Evolutionary conservation across 306 rosid genomes (phyloP).

Genomic region (Comarum palustre): DNA sequence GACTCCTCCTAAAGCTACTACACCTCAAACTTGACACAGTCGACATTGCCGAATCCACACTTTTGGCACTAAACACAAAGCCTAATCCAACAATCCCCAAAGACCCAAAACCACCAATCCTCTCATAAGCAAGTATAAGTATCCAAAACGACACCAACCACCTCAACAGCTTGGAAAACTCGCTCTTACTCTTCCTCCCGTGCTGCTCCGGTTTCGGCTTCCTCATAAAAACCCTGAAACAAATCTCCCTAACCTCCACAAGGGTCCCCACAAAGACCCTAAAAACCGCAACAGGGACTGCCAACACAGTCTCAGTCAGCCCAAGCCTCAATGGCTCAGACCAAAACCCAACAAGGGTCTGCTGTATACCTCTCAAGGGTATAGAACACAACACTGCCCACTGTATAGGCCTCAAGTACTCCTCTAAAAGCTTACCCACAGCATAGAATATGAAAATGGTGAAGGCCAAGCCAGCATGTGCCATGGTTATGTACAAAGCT

Average conservation of each 20-base stretch:
- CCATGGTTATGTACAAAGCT: conserved; percentile 90
- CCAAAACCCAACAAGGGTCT: conserved; percentile 73
- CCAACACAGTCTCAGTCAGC: conserved; percentile 79
- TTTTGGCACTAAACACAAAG: conserved; percentile 59
- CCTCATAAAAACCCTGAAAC: conserved; percentile 40
- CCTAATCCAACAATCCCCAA: conserved; percentile 56
- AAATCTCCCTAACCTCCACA: conserved; percentile 62
- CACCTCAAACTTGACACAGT: conserved; percentile 64
- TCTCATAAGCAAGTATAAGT: conserved; percentile 68
- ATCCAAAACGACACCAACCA: conserved; percentile 78
- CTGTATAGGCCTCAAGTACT: conserved; percentile 71
- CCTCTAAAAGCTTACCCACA: conserved; percentile 66
- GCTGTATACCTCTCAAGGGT: conserved; percentile 77
- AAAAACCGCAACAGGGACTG: conserved; percentile 67
- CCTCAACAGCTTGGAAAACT: conserved; percentile 64
- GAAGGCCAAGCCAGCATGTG: conserved; percentile 81
- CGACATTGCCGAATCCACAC: conserved; percentile 74
- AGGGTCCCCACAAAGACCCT: conserved; percentile 72
- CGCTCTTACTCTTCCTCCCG: conserved; percentile 37
- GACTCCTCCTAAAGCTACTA: conserved; percentile 61
- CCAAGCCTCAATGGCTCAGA: conserved; percentile 64
- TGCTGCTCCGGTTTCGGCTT: conserved; percentile 42
- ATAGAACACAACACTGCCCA: conserved; percentile 94
- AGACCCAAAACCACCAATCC: conserved; percentile 58
- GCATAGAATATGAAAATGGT: conserved; percentile 65